Conservation (phyloP, 345 rosid genomes). For the Viola odorata region DNA sequence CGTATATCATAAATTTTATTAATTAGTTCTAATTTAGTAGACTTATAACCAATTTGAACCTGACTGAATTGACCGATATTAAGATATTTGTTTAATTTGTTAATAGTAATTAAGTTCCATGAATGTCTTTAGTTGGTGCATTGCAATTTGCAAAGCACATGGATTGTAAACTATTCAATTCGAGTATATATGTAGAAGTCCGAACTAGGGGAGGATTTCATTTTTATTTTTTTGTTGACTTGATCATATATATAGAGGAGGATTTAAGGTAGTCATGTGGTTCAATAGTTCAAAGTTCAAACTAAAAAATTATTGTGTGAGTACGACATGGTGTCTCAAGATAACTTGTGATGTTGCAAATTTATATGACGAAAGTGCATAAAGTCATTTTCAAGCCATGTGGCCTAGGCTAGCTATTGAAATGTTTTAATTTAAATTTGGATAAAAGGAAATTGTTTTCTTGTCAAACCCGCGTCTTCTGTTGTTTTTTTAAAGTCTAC, state of each 20-base stretch:
- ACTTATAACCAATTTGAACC: too few species aligned
- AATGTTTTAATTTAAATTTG: not conserved
- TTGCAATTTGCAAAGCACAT: too few species aligned
- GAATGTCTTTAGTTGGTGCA: too few species aligned
- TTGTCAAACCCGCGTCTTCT: conserved; percentile 3
- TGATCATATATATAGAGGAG: not conserved
- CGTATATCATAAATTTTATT: too few species aligned
- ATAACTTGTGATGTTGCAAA: not conserved
- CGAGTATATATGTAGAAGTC: too few species aligned
- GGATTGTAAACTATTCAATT: too few species aligned
- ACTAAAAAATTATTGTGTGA: not conserved
- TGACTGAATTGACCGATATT: too few species aligned
- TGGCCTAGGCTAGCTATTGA: not conserved
- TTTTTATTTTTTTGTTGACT: too few species aligned
- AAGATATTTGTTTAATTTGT: too few species aligned
- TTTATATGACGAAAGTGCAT: not conserved
- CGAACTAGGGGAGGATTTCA: too few species aligned
- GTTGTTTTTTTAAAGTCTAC: not conserved
- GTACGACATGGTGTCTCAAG: not conserved
- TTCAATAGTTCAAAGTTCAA: conserved; percentile 1
- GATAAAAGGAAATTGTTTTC: not conserved
- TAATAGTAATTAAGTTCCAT: too few species aligned
- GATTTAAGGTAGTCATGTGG: conserved; percentile 7
- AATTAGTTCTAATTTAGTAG: too few species aligned
- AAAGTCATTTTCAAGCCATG: conserved; percentile 18